Percentiles rank a stretch among this genome's conserved stretches.
These are phyloP conservation scores for Auriscalpium vulgare DNA, from an alignment of 768 basidiomycete genomes.

Conservation along the genomic window DNA sequence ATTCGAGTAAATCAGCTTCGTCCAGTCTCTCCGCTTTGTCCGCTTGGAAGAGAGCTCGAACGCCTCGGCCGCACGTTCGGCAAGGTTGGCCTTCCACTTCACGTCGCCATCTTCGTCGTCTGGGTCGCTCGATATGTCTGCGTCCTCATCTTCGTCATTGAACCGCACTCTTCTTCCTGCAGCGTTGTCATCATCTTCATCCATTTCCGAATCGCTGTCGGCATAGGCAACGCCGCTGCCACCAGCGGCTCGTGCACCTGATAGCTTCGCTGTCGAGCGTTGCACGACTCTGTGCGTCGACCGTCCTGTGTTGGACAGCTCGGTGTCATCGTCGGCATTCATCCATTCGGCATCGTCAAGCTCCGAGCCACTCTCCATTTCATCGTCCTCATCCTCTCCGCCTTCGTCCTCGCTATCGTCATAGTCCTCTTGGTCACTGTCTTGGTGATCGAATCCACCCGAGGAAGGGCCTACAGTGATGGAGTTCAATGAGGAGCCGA, in stretches of 20 bases:
- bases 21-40: constrained; percentile 62
- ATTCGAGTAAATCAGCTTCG: constrained; percentile 74
- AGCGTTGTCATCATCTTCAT: constrained; percentile 36
- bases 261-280: constrained; percentile 12
- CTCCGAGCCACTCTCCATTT: constrained; percentile 21
- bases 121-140: constrained; percentile 40
- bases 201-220: constrained; percentile 73
- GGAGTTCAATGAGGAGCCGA: constrained; percentile 72
- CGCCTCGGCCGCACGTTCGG: constrained; percentile 37
- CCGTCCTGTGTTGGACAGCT: constrained; percentile 6
- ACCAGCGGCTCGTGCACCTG: constrained; percentile 27
- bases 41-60: constrained; percentile 31
- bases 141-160: constrained; percentile 41
- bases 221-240: constrained; percentile 53
- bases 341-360: constrained; percentile 23
- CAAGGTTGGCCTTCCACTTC: constrained; percentile 68
- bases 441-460: constrained; percentile 8
- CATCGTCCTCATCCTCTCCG: constrained; percentile 23
- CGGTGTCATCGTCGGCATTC: constrained; percentile 6
- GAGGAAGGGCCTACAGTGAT: constrained; percentile 38
- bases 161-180: constrained; percentile 23
- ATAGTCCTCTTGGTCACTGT: constrained; percentile 20
- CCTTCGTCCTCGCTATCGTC: constrained; percentile 15
- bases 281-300: constrained; percentile 11
- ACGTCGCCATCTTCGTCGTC: constrained; percentile 41